A percentile compares a stretch with the other conserved stretches of the same genome.
phyloP scores from a whole-genome alignment of 768 basidiomycete genomes.

The Boletus insuetus region DNA sequence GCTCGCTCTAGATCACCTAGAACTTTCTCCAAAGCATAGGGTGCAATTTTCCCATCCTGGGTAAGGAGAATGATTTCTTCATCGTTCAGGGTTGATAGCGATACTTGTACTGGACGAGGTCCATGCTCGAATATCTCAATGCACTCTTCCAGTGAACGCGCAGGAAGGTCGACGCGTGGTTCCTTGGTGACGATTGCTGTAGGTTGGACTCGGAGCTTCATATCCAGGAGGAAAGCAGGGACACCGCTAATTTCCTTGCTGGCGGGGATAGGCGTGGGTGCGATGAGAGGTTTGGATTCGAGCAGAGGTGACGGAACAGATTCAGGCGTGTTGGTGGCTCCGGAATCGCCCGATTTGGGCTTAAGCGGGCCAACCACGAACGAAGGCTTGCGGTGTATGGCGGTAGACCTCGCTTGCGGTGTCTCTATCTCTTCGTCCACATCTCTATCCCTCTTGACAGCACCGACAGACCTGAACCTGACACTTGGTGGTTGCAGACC shows the following conservation, averaged over 20 bases:
- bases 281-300: constrained; percentile 18
- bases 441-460: constrained; percentile 18
- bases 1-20: constrained; percentile 87
- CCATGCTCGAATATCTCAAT: constrained; percentile 77
- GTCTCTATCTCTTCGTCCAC: constrained; percentile 20
- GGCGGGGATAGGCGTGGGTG: constrained; percentile 24
- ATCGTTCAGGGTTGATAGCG: constrained; percentile 69
- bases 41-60: constrained; percentile 89
- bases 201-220: constrained; percentile 33
- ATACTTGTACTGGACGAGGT: constrained; percentile 55
- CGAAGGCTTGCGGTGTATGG: constrained; percentile 19
- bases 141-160: constrained; percentile 71
- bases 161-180: constrained; percentile 8
- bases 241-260: constrained; percentile 21
- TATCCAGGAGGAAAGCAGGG: constrained; percentile 29
- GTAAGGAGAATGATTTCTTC: constrained; percentile 89
- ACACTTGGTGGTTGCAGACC: constrained; percentile 30
- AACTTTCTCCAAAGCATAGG: constrained; percentile 95
- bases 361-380: constrained; percentile 28
- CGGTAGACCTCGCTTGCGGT: constrained; percentile 8
- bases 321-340: constrained; percentile 17
- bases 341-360: constrained; percentile 11
- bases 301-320: constrained; percentile 13
- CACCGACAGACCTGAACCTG: constrained; percentile 28
- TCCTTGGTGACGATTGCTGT: constrained; percentile 13